phyloP scores from a whole-genome alignment of 805 yeast genomes.

The Ogataea salicorniae region DNA sequence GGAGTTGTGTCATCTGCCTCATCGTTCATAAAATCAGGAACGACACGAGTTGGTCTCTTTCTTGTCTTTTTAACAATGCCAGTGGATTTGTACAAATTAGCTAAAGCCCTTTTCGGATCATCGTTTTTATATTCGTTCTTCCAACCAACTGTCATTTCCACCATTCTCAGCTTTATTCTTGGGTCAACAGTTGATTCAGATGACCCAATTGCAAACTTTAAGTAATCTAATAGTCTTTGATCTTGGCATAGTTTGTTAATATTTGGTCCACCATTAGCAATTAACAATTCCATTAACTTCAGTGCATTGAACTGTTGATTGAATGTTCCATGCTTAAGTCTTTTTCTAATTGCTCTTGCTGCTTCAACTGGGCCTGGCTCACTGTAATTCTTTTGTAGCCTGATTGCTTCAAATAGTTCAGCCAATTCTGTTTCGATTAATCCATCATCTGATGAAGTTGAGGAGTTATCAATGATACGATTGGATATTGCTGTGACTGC shows the following conservation, averaged over 20 bases:
- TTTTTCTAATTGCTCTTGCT: conserved; percentile 86
- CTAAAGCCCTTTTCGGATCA: conserved; percentile 45
- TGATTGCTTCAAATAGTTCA: conserved; percentile 53
- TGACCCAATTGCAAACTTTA: conserved; percentile 44
- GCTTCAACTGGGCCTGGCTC: conserved; percentile 61
- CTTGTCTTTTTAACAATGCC: conserved; percentile 29
- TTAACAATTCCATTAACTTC: conserved; percentile 49
- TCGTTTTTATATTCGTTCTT: conserved; percentile 46
- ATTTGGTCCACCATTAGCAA: conserved; percentile 46
- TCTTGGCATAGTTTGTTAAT: conserved; percentile 57
- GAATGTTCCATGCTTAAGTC: conserved; percentile 74
- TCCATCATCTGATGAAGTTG: conserved; percentile 38
- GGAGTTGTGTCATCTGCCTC: conserved; percentile 41
- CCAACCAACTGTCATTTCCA: conserved; percentile 63
- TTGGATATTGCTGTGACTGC: conserved; percentile 64
- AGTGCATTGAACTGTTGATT: conserved; percentile 65
- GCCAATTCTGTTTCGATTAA: conserved; percentile 41
- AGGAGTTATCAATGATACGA: conserved; percentile 39
- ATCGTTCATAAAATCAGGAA: conserved; percentile 46
- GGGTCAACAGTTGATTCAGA: conserved; percentile 28
- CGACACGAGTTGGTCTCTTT: conserved; percentile 9
- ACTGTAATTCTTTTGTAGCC: conserved; percentile 24
- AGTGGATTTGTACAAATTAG: conserved; percentile 38
- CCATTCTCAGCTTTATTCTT: conserved; percentile 42
- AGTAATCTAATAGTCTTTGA: conserved; percentile 57